Percentiles rank a stretch among this genome's conserved stretches.
These are phyloP conservation scores for Septoria linicola DNA, from an alignment of 2,329 filamentous ascomycete species.

Conservation along the genomic window DNA sequence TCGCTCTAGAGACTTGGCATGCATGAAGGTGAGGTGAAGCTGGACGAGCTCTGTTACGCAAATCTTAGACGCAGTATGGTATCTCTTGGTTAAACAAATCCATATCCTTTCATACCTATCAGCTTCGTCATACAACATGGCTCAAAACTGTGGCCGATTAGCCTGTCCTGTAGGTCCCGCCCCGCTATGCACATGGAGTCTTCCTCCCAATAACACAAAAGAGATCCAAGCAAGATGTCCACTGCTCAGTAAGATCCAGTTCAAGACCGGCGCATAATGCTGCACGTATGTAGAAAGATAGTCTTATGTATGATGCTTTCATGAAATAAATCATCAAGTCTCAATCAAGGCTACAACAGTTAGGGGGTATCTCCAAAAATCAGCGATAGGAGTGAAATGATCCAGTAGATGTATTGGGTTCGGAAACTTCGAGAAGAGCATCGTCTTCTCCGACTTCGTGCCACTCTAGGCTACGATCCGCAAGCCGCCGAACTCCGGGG, in stretches of 20 bases:
- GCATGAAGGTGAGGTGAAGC: no score
- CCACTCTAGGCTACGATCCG: constrained; percentile 86
- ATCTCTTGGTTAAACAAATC: neutral
- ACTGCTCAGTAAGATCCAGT: neutral
- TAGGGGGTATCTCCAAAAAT: constrained; percentile 3
- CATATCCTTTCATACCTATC: neutral
- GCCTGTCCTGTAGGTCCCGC: neutral
- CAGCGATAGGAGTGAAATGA: constrained; percentile 9
- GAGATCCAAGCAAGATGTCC: neutral
- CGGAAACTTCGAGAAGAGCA: constrained; percentile 20
- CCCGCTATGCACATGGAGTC: neutral
- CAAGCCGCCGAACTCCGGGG: constrained; percentile 74
- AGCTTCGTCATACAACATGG: neutral
- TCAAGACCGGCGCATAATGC: neutral
- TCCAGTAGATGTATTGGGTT: constrained; percentile 11
- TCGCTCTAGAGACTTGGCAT: no score
- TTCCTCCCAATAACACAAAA: neutral
- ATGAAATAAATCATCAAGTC: constrained; percentile 4
- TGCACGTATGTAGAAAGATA: neutral
- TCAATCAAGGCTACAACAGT: neutral
- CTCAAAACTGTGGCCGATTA: neutral
- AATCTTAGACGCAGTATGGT: no score
- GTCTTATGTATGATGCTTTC: neutral
- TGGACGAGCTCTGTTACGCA: no score
- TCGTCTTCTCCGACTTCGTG: constrained; percentile 61